These are phyloP conservation scores for Trichosporon sp. DNA, from an alignment of 1,284 basidiomycete species.

Conservation along the genomic window DNA sequence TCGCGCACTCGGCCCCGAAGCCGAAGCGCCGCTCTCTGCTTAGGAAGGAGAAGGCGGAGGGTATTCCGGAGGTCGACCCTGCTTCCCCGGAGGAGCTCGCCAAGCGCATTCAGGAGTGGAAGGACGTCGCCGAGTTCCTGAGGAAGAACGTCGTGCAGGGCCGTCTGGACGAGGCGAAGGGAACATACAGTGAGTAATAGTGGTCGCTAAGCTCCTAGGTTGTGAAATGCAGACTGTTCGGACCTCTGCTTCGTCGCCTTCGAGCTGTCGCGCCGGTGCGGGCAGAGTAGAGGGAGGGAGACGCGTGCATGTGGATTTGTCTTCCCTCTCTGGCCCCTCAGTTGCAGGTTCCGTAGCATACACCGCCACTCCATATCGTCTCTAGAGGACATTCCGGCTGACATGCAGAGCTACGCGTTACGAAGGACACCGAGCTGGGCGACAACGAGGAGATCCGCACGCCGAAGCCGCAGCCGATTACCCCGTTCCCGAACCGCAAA, in stretches of 20 bases:
- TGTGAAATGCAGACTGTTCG: no score
- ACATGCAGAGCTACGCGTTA: constrained; percentile 51
- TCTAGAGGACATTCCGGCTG: constrained; percentile 11
- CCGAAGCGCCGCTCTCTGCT: constrained; percentile 12
- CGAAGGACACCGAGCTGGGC: constrained; percentile 52
- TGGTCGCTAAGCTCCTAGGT: no score
- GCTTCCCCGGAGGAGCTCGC: constrained; percentile 39
- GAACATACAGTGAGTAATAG: constrained; percentile 45
- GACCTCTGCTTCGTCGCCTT: no score
- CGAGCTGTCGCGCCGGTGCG: no score
- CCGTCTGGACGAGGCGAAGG: constrained; percentile 39
- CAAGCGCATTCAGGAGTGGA: constrained; percentile 54
- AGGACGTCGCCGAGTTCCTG: constrained; percentile 52
- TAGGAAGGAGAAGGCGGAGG: constrained; percentile 24
- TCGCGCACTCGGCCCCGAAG: constrained; percentile 20
- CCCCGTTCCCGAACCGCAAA: constrained; percentile 52
- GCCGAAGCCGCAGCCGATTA: constrained; percentile 46
- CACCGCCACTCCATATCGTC: no score
- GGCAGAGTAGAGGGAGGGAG: no score
- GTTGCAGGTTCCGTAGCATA: no score
- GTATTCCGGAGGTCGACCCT: constrained; percentile 30
- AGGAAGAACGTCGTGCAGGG: constrained; percentile 56
- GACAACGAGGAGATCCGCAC: constrained; percentile 49
- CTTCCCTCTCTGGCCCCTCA: no score
- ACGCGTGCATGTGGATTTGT: no score